Evolutionary conservation across 2,329 filamentous ascomycete genomes (phyloP), one percentile per base, ranked within the genome.

Genomic region (Penicillium freii): DNA sequence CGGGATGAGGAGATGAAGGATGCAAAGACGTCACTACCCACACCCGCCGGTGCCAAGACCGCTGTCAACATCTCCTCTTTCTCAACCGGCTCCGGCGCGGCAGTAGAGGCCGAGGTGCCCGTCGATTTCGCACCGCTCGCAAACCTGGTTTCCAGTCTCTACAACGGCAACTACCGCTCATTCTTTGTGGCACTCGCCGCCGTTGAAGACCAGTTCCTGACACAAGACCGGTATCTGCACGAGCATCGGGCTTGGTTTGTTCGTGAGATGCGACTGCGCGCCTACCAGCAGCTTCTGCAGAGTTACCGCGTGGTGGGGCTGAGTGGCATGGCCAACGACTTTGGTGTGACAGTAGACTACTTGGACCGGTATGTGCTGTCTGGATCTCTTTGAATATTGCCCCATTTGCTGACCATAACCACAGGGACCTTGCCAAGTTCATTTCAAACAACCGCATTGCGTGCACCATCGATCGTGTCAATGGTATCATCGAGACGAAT

Each of bases 231-330:
- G 58, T 96, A 97, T 78, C 84, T 99, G 56, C 89, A 92, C 72
- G 94, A 99, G 82, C 94, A 99, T 81, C 90, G 91, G 75, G 87
- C 87, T 71, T 99, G 94, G 93, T 97, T 94, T 75, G 93, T 99
- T 67, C 89, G 94, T 51, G 94, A 99, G 82, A 99, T 99, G 94
- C 88, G 94, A 57, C 85, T 97, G 64, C 88, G 93, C 58, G 93
- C 91, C 36, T 99, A 99, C 80, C 91, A 96, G 77, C 94, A 99
- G 80, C 85, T 99, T 40, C 84, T 99, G 43, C 94, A 97, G 81
- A 96, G 91, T 73, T 99, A 99, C 80, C 89, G 93, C 47, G 91
- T 99, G 11, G 94, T 99, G 36, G 92, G 93, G n/a, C 82, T 99
- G 63, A 89, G 91, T 76, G 96, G 91, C 78, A 99, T 99, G 93